A percentile compares a stretch with the other conserved stretches of the same genome.
Conservation (phyloP, 495 filamentous ascomycete genomes). For the Aspergillus nidulans region DNA sequence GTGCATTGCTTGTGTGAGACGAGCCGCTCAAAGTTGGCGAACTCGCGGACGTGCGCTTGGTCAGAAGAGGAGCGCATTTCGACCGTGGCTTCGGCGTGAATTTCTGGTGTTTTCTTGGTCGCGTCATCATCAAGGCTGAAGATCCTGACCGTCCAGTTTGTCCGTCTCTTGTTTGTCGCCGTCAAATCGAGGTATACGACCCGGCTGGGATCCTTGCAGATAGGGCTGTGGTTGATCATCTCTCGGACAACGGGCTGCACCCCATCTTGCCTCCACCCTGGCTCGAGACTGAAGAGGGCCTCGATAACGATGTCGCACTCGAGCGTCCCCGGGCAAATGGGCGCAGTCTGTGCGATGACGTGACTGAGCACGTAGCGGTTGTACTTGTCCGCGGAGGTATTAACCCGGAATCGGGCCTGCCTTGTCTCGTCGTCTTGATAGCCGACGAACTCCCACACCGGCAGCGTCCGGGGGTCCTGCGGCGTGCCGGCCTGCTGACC, state of each 20-base stretch:
- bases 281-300: constrained; percentile 32
- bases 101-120: too few species aligned
- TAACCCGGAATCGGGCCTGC: constrained; percentile 39
- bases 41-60: constrained; percentile 18
- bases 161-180: not conserved
- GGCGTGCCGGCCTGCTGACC: constrained; percentile 1
- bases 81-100: not conserved
- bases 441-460: constrained; percentile 35
- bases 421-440: constrained; percentile 34
- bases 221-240: constrained; percentile 31
- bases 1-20: constrained; percentile 32
- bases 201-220: constrained; percentile 34
- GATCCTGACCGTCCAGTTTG: not conserved
- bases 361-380: constrained; percentile 32
- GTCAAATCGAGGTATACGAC: constrained; percentile 30
- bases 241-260: constrained; percentile 29
- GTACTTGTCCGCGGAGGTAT: constrained; percentile 37
- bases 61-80: not conserved
- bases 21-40: constrained; percentile 40
- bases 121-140: too few species aligned
- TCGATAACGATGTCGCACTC: constrained; percentile 43
- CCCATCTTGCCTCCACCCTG: constrained; percentile 13
- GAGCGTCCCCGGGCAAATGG: constrained; percentile 42
- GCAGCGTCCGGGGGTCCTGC: constrained; percentile 8
- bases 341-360: constrained; percentile 40